These are phyloP conservation scores for Daldinia vernicosa DNA, from an alignment of 495 filamentous ascomycete species.

Conservation along the genomic window DNA sequence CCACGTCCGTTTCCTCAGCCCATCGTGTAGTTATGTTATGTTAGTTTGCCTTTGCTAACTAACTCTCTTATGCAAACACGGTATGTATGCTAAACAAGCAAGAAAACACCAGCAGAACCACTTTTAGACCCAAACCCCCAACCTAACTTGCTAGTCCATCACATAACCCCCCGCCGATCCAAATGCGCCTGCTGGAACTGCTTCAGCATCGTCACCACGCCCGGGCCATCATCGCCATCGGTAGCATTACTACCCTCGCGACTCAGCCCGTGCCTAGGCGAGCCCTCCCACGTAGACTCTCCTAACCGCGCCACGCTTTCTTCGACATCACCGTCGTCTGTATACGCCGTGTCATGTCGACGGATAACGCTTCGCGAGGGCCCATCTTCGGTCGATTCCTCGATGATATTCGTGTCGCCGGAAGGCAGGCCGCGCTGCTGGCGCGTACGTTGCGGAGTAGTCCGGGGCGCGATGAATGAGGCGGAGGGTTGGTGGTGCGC, in stretches of 20 bases:
- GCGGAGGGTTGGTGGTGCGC: conserved; percentile 83
- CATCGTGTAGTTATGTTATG: no score
- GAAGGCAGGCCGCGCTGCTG: conserved; percentile 55
- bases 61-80: no score
- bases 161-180: conserved; percentile 60
- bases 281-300: conserved; percentile 64
- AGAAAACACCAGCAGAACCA: no score
- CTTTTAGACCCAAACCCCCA: no score
- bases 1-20: no score
- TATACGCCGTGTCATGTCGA: conserved; percentile 62
- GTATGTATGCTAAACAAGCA: no score
- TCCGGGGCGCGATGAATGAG: conserved; percentile 54
- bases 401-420: conserved; percentile 55
- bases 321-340: conserved; percentile 68
- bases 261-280: conserved; percentile 52
- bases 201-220: conserved; percentile 86
- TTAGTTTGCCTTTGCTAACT: no score
- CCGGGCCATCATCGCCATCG: conserved; percentile 59
- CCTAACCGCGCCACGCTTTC: conserved; percentile 55
- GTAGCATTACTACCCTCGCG: conserved; percentile 52
- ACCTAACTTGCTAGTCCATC: not conserved
- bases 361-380: conserved; percentile 76
- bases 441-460: conserved; percentile 55
- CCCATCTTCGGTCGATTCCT: conserved; percentile 59
- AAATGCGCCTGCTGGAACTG: conserved; percentile 89